Evolutionary conservation across 805 yeast genomes (phyloP).

Genomic region (Candida berthetii): DNA sequence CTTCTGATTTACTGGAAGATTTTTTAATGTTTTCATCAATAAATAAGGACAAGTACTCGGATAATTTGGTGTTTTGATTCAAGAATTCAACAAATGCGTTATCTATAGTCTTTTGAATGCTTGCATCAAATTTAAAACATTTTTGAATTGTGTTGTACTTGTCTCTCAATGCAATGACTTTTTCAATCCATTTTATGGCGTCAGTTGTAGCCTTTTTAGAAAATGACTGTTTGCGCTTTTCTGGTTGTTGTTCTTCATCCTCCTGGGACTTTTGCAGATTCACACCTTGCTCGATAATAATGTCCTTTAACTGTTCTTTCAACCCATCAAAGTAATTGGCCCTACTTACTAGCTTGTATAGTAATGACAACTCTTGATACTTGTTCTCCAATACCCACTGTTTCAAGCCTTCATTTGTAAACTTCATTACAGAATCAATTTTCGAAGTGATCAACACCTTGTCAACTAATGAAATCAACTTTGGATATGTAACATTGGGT

Average conservation of each 20-base stretch:
- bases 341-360: constrained; percentile 44
- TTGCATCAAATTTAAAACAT: constrained; percentile 37
- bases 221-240: neutral
- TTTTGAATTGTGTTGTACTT: constrained; percentile 44
- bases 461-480: constrained; percentile 50
- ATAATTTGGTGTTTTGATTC: constrained; percentile 38
- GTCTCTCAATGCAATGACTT: constrained; percentile 43
- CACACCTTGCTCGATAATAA: constrained; percentile 41
- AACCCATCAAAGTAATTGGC: constrained; percentile 51
- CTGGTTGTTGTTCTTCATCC: constrained; percentile 17
- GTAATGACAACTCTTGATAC: constrained; percentile 33
- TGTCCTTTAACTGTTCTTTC: constrained; percentile 37
- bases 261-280: constrained; percentile 8
- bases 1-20: constrained; percentile 38
- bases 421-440: constrained; percentile 46
- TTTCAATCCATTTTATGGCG: constrained; percentile 66
- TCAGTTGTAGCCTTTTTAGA: constrained; percentile 28
- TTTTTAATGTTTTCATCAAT: constrained; percentile 53
- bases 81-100: constrained; percentile 57
- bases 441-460: constrained; percentile 51
- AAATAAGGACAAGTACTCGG: constrained; percentile 52
- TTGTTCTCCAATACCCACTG: constrained; percentile 48
- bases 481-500: constrained; percentile 48
- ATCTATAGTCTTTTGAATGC: constrained; percentile 48
- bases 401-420: constrained; percentile 50